Base-by-base conservation (phyloP, 73 alveolate genomes). In the Stentor roeselii region DNA sequence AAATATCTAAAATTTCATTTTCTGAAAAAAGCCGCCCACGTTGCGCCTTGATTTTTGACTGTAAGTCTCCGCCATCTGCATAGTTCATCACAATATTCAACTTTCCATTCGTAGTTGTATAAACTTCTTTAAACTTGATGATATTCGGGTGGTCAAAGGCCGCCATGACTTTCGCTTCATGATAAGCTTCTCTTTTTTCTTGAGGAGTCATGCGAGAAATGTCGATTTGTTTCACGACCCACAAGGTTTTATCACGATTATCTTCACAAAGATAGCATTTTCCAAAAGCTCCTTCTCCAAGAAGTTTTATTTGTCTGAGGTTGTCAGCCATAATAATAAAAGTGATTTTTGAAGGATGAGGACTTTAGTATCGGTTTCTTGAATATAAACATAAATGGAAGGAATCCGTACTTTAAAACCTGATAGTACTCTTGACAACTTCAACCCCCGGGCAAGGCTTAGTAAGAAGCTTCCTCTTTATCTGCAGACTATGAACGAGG, bases 201-300 rank as follows among this genome's bases (percentile, higher is more conserved):
- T 95, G 92, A 14, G 89, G 95, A 32, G 93, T 83, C 98, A 95
- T 94, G 67, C 59, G 78, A 31, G 91, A 88, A 40, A 97, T 87
- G 59, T 91, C 95, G 36, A 97, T 95, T 93, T 93, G 88, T 67
- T 97, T 97, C 14, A 97, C 94, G 3, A 96, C 99, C 76, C 97
- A 94, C 21, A 84, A 78, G 15, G 85, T 50, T 83, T 92, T 87
- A 75, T 93, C 99, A 60, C 89, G 74, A 14, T 84, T 88, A 84
- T 97, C 87, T 85, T 94, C 90, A 59, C 94, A 97, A 35, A 97
- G 91, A 86, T 82, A 97, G 50, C 99, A 97, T 83, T 95, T 95
- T 34, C 98, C 99, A 83, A 90, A 97, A 74, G 98, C 87, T 3
- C 99, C 99, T 85, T 95, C 98, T 36, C 99, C 99, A 34, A 96